phyloP scores from a whole-genome alignment of 2,329 filamentous ascomycete genomes.

The Xylariales sp. region DNA sequence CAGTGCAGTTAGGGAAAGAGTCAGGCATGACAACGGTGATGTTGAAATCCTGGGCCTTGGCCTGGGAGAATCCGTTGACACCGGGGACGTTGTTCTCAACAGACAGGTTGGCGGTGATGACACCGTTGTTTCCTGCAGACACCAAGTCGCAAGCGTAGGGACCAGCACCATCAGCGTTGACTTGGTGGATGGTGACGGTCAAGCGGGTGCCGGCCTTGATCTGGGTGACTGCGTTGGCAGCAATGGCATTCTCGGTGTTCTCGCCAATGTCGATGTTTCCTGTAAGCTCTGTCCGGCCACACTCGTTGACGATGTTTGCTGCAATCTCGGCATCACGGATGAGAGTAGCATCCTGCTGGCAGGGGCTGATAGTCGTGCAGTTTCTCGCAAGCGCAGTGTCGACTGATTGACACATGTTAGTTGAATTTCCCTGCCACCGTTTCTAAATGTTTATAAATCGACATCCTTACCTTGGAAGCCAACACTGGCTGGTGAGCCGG shows the following conservation, averaged over 20 bases:
- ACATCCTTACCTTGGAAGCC: conserved; percentile 40
- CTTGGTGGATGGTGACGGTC: conserved; percentile 47
- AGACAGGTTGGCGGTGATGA: conserved; percentile 41
- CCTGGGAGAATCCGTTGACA: conserved; percentile 52
- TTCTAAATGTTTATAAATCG: background rate
- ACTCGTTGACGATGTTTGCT: conserved; percentile 51
- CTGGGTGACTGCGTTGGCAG: conserved; percentile 40
- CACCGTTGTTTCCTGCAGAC: conserved; percentile 35
- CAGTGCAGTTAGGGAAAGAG: conserved; percentile 39
- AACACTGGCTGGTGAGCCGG: conserved; percentile 40
- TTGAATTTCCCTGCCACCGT: background rate
- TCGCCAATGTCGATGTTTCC: conserved; percentile 60
- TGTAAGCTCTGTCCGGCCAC: conserved; percentile 55
- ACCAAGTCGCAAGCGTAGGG: conserved; percentile 53
- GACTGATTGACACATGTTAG: conserved; percentile 30
- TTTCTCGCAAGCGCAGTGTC: conserved; percentile 53
- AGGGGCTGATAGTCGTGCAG: conserved; percentile 60
- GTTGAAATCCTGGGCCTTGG: conserved; percentile 50
- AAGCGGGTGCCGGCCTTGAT: conserved; percentile 41
- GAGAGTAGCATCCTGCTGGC: conserved; percentile 61
- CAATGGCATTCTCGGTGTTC: conserved; percentile 48
- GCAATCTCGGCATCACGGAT: conserved; percentile 54
- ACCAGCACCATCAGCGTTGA: conserved; percentile 50
- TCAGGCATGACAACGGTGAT: conserved; percentile 51
- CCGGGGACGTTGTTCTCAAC: conserved; percentile 58